phyloP scores from a whole-genome alignment of 805 yeast genomes.

The Myxozyma neotropica region DNA sequence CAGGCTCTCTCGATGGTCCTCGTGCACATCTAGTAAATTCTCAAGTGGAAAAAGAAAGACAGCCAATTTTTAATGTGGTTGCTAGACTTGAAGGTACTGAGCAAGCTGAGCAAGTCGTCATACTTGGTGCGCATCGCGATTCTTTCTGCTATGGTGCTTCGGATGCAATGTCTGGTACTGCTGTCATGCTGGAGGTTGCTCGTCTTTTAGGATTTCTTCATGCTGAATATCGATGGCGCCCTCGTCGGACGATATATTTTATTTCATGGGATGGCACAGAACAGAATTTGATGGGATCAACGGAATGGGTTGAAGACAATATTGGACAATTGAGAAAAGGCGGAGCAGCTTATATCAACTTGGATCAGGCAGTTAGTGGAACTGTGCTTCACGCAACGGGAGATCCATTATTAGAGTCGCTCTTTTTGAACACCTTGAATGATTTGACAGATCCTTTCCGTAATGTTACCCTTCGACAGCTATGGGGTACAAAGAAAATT shows the following conservation, averaged over 20 bases:
- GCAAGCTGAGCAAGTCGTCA: constrained; percentile 52
- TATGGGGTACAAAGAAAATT: constrained; percentile 17
- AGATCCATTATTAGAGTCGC: constrained; percentile 59
- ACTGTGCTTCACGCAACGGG: constrained; percentile 53
- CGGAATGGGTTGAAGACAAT: constrained; percentile 73
- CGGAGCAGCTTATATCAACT: constrained; percentile 67
- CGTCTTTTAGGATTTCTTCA: constrained; percentile 56
- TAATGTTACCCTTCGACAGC: constrained; percentile 15
- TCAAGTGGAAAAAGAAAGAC: constrained; percentile 58
- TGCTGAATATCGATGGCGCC: constrained; percentile 64
- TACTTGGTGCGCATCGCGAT: constrained; percentile 78
- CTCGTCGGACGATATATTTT: constrained; percentile 66
- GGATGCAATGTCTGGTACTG: constrained; percentile 77
- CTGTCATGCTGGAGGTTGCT: constrained; percentile 64
- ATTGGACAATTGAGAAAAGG: constrained; percentile 50
- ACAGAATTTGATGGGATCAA: constrained; percentile 70
- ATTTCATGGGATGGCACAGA: constrained; percentile 85
- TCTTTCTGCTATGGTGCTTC: constrained; percentile 84
- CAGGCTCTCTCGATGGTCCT: constrained; percentile 22
- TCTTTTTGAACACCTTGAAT: constrained; percentile 50
- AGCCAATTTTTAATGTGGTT: constrained; percentile 66
- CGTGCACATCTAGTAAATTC: constrained; percentile 16
- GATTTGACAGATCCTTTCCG: constrained; percentile 50
- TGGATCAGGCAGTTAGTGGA: constrained; percentile 69
- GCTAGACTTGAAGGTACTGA: constrained; percentile 58